Base-by-base conservation (phyloP, 108 stramenopile genomes). In the Pelagomonas calceolata region DNA sequence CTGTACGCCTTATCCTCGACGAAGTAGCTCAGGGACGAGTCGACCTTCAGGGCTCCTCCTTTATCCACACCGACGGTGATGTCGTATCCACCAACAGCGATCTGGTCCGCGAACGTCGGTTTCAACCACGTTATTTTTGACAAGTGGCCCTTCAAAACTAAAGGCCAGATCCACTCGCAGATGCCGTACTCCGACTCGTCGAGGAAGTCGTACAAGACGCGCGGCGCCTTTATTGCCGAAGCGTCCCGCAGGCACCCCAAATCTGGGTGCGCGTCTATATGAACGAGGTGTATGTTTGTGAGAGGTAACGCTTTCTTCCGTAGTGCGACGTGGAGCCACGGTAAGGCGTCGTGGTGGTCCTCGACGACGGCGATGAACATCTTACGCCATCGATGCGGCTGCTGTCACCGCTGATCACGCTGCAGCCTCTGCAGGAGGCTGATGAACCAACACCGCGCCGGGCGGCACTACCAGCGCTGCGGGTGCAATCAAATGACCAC, bases 211-310 rank as follows among this genome's bases (percentile, higher is more conserved):
- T 82, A 82, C 0, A 82, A 77, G 4, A 68, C 77, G 14, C 45
- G 65, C 0, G 81, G 79, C 39, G 5, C 12, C 39, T 5, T 43
- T 5, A 43, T 43, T 5, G 12, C 12, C 9, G 39, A 5, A 14
- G 29, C 33, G 73, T 78, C 79, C 29, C 43, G 44, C 10, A 79
- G 78, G 30, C 74, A 65, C 63, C 66, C 68, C 9, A 82, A 32
- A 34, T 82, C 81, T 21, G 81, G 81, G 70, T 82, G 81, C n/a
- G 79, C 79, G 67, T 82, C 81, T 26, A 76, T 34, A 34, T 82
- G 81, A 30, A 82, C 37, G 63, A 78, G 68, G 15, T 37, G 36
- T 9, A 73, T 35, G 73, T 29, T 73, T 21, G 34, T 32, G 32
- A 73, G 66, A 0, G 78, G 75, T 68, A 79, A 69, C 39, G 34